Evolutionary conservation across 306 rosid species (phyloP), one percentile per base, ranked within the genome.

Genomic region (Crataegus laevigata): DNA sequence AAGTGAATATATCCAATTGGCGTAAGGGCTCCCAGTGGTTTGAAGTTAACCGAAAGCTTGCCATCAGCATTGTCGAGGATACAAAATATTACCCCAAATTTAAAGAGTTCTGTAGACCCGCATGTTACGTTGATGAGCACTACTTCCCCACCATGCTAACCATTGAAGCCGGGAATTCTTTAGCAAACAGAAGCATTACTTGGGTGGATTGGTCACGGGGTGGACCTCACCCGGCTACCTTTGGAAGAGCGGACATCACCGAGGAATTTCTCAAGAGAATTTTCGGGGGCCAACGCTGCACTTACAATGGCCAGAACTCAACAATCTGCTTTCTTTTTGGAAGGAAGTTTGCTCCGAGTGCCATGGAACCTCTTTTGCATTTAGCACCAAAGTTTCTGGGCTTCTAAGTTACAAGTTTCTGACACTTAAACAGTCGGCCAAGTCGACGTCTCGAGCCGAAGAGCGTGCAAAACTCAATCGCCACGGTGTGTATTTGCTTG

Each of bases 141-240:
- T 96, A 96, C 75, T 92, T 92, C 72, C 99, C 99, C 0, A 96
- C 99, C 45, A 89, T 96, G 99, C 85, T 96, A 18, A 89, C 89
- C 67, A 88, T 96, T 71, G 62, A 66, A 78, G 88, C 93, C 4
- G 88, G 85, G 55, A 68, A 76, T 32, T 36, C 61, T 8, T 45
- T 92, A 75, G 97, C 98, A 4, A 96, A 96, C 32, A 83, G 98
- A 77, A 96, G 98, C 89, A 43, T 96, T 75, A 96, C 99, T 15
- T 92, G 96, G 96, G 97, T 92, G 77, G 99, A 96, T 62, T 96
- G 99, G 99, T 96, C 99, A 0, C 82, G 99, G 76, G 98, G 99
- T 4, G 99, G 99, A 10, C 78, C 99, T 45, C 99, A 96, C 84
- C 99, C 99, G 0, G 98, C 96, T 1, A 96, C 92, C 4, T 96